Percentiles rank a stretch among this genome's conserved stretches.
phyloP scores from a whole-genome alignment of 225 moss, liverwort and hornwort genomes.

The Neckera pumila region DNA sequence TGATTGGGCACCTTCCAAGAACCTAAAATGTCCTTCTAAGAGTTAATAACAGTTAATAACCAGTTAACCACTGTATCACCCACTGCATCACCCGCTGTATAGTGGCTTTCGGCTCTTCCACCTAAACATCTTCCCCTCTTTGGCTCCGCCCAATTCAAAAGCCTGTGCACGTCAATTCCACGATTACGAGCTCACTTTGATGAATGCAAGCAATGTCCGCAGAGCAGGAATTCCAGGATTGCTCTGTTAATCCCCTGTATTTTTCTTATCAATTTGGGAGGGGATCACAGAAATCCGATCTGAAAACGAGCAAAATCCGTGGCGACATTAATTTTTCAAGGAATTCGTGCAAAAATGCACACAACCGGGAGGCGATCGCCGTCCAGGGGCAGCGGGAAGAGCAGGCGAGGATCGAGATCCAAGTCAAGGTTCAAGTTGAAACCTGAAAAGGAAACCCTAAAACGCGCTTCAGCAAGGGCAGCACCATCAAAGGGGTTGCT shows the following conservation, averaged over 20 bases:
- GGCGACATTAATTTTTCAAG: neutral
- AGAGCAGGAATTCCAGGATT: neutral
- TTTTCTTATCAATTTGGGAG: neutral
- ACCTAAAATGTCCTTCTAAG: too few relatives aligned
- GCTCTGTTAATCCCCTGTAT: neutral
- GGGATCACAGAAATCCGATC: neutral
- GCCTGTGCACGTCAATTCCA: neutral
- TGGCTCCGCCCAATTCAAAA: neutral
- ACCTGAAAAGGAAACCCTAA: neutral
- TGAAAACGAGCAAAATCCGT: neutral
- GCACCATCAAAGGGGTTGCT: neutral
- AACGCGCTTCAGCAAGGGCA: neutral
- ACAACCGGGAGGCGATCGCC: neutral
- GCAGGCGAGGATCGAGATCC: neutral
- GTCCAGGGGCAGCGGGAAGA: neutral
- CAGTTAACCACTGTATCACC: neutral
- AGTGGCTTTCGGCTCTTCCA: neutral
- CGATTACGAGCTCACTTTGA: neutral
- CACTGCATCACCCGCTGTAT: neutral
- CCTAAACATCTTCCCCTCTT: neutral
- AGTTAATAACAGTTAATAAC: too few relatives aligned
- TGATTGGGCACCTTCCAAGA: neutral
- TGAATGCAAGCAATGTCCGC: neutral
- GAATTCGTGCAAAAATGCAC: neutral
- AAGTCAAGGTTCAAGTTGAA: neutral